Conservation (phyloP, 1,284 basidiomycete genomes). For the Cutaneotrichosporon spelunceum region DNA sequence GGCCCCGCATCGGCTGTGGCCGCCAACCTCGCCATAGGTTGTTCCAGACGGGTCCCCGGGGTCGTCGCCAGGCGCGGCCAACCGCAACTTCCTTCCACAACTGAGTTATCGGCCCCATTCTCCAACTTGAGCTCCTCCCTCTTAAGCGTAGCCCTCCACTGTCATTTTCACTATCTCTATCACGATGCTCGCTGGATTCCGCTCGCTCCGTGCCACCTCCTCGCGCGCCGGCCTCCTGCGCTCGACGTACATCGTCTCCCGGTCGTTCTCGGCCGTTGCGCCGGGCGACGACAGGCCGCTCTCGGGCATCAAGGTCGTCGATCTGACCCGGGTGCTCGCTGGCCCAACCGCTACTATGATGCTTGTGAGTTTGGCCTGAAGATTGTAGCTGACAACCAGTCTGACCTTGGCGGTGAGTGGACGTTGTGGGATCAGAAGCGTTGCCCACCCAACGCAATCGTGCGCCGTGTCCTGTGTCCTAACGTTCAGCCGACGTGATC, state of each 20-base stretch:
- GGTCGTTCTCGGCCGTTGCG: conserved; percentile 5
- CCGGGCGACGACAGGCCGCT: conserved; percentile 57
- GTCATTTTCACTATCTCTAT: neutral
- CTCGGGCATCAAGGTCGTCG: conserved; percentile 72
- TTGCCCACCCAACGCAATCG: neutral
- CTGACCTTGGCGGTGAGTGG: conserved; percentile 34
- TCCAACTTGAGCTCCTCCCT: neutral
- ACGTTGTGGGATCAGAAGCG: neutral
- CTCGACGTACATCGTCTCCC: neutral
- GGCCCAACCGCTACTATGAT: conserved; percentile 89
- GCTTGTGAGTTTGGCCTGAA: conserved; percentile 62
- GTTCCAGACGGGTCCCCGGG: neutral
- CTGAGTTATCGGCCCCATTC: neutral
- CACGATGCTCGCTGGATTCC: conserved; percentile 13
- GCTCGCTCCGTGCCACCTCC: conserved; percentile 8
- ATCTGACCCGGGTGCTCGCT: conserved; percentile 82
- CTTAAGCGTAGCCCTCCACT: neutral
- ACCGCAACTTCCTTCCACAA: neutral
- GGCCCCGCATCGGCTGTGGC: neutral
- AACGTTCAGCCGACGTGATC: conserved; percentile 73
- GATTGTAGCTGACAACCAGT: conserved; percentile 22
- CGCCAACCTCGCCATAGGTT: conserved; percentile 1
- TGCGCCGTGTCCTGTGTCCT: conserved; percentile 6
- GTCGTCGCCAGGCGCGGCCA: neutral
- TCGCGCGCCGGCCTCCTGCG: conserved; percentile 5